Conservation (phyloP, 306 rosid genomes). For the Quercus bicolor region DNA sequence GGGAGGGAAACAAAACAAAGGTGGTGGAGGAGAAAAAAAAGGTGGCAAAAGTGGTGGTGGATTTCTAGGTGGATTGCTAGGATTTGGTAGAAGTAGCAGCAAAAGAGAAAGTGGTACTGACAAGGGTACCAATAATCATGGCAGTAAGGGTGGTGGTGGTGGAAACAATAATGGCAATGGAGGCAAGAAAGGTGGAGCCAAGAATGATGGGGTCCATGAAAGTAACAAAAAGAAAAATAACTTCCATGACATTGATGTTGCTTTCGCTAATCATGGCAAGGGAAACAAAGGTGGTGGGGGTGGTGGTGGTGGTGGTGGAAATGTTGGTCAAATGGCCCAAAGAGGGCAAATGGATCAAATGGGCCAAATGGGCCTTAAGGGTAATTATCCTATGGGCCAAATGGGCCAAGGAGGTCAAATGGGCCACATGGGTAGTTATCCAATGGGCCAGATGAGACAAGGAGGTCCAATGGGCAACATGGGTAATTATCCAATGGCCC, state of each 20-base stretch:
- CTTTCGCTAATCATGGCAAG: slow-evolving; percentile 34
- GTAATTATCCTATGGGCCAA: slow-evolving; percentile 25
- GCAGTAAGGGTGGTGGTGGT: slow-evolving; percentile 31
- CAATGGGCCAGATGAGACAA: slow-evolving; percentile 33
- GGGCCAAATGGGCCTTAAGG: slow-evolving; percentile 33
- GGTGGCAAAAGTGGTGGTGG: slow-evolving; percentile 38
- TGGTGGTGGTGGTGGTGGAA: slow-evolving; percentile 19
- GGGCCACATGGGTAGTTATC: slow-evolving; percentile 44
- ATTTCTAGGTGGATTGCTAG: slow-evolving; percentile 40
- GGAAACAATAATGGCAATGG: slow-evolving; percentile 41
- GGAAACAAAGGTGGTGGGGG: slow-evolving; percentile 33
- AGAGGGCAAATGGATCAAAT: slow-evolving; percentile 17
- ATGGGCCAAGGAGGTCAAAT: slow-evolving; percentile 20
- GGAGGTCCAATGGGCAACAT: slow-evolving; percentile 29
- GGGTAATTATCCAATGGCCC: slow-evolving; percentile 37
- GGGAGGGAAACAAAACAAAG: slow-evolving; percentile 35
- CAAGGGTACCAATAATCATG: slow-evolving; percentile 29
- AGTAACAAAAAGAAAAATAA: slow-evolving; percentile 37
- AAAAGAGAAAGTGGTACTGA: slow-evolving; percentile 36
- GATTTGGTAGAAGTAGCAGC: slow-evolving; percentile 50
- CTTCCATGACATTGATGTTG: slow-evolving; percentile 48
- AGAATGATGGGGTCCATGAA: slow-evolving; percentile 20
- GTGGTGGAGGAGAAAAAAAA: slow-evolving; percentile 15
- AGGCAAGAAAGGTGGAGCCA: slow-evolving; percentile 43
- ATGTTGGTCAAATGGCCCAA: slow-evolving; percentile 12